These are phyloP conservation scores for Smallanthus sonchifolius DNA, from an alignment of 129 eudicot genomes.

Conservation along the genomic window DNA sequence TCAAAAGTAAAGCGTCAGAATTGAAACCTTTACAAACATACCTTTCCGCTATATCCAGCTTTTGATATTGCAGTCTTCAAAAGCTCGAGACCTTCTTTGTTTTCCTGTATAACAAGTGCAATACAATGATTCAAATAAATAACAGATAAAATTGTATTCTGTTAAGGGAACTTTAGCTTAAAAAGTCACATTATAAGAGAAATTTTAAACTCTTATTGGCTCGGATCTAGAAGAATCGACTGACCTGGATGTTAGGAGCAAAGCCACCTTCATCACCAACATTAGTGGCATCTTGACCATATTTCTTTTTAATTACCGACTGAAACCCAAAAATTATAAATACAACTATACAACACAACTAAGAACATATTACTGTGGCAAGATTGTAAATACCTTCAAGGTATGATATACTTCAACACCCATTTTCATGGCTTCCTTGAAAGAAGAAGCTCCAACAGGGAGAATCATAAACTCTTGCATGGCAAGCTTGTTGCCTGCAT, in stretches of 20 bases:
- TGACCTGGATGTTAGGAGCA: conserved; percentile 57
- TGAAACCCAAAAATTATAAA: conserved; percentile 20
- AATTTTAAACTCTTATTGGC: neutral
- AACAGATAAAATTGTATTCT: neutral
- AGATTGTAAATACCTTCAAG: conserved; percentile 30
- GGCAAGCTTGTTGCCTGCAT: conserved; percentile 49
- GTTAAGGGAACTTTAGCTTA: neutral
- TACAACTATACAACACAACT: no score
- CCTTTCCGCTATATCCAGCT: conserved; percentile 61
- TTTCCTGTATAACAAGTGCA: conserved; percentile 31
- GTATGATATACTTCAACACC: conserved; percentile 51
- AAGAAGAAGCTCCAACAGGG: conserved; percentile 45
- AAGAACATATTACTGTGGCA: neutral
- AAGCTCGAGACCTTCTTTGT: conserved; percentile 57
- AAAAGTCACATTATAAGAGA: neutral
- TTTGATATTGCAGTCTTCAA: conserved; percentile 59
- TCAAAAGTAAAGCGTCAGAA: neutral
- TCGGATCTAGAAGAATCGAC: neutral
- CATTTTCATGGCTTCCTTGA: conserved; percentile 49
- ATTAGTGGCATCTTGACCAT: conserved; percentile 60
- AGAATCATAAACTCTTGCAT: conserved; percentile 49
- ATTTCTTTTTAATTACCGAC: conserved; percentile 55
- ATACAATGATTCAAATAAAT: neutral
- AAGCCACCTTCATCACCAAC: conserved; percentile 70
- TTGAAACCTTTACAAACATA: neutral